Conservation (phyloP, 148 eudicot species). For the Vaccinium myrtillus region DNA sequence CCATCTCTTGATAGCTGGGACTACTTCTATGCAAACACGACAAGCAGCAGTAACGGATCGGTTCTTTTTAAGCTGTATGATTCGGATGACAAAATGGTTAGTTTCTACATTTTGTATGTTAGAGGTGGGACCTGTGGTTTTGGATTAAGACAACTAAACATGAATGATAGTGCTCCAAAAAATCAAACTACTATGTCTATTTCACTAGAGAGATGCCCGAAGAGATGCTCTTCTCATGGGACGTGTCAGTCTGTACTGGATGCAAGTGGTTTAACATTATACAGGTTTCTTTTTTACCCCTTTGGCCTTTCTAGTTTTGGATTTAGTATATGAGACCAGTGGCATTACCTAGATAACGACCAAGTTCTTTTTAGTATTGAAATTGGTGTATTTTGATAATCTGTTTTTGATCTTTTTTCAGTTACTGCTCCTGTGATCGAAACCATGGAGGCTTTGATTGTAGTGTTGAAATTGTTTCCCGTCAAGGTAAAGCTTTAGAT, state of each 20-base stretch:
- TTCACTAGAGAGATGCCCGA: constrained; percentile 87
- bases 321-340: background rate
- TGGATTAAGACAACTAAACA: constrained; percentile 49
- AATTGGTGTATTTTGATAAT: constrained; percentile 1
- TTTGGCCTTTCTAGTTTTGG: background rate
- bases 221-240: constrained; percentile 76
- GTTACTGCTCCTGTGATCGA: constrained; percentile 84
- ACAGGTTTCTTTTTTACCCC: constrained; percentile 47
- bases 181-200: constrained; percentile 51
- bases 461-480: constrained; percentile 73
- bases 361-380: background rate
- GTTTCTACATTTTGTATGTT: constrained; percentile 69
- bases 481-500: constrained; percentile 48
- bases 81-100: constrained; percentile 55
- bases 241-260: constrained; percentile 57
- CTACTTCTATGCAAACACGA: constrained; percentile 61
- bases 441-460: constrained; percentile 91
- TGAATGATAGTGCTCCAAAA: constrained; percentile 23
- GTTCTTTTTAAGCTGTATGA: constrained; percentile 70
- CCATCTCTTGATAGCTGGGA: constrained; percentile 68
- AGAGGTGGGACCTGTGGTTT: constrained; percentile 83
- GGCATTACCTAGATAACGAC: background rate
- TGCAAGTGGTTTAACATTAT: constrained; percentile 71
- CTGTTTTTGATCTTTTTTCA: constrained; percentile 23
- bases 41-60: constrained; percentile 68